Conservation (phyloP, 1,284 basidiomycete species). For the Fomitopsis palustris region DNA sequence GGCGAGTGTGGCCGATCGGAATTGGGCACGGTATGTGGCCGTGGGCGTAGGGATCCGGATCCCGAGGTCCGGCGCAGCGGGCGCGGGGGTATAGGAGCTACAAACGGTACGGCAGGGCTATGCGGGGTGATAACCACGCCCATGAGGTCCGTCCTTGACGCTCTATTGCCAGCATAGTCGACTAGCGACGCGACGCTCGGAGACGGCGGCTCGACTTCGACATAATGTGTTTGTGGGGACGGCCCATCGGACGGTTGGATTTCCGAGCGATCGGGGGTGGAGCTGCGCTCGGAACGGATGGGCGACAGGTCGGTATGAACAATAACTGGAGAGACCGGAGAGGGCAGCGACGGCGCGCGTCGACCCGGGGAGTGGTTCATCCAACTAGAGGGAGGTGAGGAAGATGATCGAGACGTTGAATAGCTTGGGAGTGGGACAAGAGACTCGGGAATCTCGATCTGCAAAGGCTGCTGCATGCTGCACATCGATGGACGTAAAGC, state of each 20-base stretch:
- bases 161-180: background rate
- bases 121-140: background rate
- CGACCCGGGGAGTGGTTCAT: background rate
- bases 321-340: background rate
- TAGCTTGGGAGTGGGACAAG: background rate
- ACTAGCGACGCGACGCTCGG: constrained; percentile 5
- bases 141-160: constrained; percentile 5
- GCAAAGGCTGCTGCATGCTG: background rate
- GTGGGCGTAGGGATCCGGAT: background rate
- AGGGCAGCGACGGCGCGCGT: background rate
- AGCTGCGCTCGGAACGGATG: background rate
- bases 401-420: background rate
- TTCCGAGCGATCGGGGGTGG: background rate
- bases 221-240: background rate
- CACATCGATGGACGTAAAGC: background rate
- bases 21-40: background rate
- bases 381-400: background rate
- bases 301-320: background rate
- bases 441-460: background rate
- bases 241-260: background rate
- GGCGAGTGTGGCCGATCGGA: background rate
- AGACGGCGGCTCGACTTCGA: background rate
- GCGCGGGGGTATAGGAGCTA: background rate
- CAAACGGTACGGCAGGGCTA: background rate
- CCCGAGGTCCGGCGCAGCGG: background rate